phyloP scores from a whole-genome alignment of 1,284 basidiomycete species.

The Apiotrichum montevideense region DNA sequence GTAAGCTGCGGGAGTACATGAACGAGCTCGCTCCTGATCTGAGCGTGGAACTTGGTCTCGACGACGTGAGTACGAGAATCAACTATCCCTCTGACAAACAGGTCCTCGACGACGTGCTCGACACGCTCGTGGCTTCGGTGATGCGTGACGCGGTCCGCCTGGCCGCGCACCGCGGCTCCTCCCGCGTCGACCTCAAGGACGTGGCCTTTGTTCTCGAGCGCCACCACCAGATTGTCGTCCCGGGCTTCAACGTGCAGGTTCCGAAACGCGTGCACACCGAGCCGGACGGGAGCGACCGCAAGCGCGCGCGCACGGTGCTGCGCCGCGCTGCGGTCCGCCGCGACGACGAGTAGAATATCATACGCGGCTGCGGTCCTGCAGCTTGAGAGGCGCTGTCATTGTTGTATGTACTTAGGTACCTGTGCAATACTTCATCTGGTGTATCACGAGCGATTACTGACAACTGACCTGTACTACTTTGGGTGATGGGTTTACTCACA shows the following conservation, averaged over 20 bases:
- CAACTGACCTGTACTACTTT: no score
- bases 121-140: conserved; percentile 26
- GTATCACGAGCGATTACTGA: no score
- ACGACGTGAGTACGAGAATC: conserved; percentile 22
- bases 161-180: conserved; percentile 32
- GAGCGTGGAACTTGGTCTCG: conserved; percentile 32
- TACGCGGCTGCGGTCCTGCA: no score
- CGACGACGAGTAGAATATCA: neutral
- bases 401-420: no score
- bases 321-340: conserved; percentile 6
- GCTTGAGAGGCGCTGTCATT: no score
- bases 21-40: conserved; percentile 31
- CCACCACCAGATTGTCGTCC: conserved; percentile 28
- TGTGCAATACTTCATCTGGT: no score
- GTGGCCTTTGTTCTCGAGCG: conserved; percentile 32
- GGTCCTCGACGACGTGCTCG: conserved; percentile 32
- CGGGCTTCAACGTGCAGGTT: conserved; percentile 34
- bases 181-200: conserved; percentile 38
- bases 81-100: conserved; percentile 3
- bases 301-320: conserved; percentile 16
- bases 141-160: conserved; percentile 28
- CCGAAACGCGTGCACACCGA: conserved; percentile 29
- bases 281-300: conserved; percentile 22
- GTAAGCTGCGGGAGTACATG: conserved; percentile 33
- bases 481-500: no score